Evolutionary conservation across 345 rosid species (phyloP), one percentile per base, ranked within the genome.

Genomic region (Citrus inodora): DNA sequence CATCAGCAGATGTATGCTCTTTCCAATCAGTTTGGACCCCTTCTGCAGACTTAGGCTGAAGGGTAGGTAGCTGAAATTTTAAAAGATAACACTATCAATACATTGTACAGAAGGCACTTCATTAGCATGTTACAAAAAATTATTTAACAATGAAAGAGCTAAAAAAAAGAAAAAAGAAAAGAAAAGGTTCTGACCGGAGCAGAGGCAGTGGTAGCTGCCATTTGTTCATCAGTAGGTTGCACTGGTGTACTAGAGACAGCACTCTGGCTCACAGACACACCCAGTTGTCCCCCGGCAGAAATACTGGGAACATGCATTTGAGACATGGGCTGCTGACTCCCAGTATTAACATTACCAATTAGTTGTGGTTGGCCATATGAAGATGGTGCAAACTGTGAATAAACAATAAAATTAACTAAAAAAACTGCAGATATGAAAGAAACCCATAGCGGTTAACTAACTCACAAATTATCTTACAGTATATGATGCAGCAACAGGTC

Each of bases 1-100:
- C 98, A 86, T 89, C 91, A 21, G 92, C 87, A 86, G 95, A 89
- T 32, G 84, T 79, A 84, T 96, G 99, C 85, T 94, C 98, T 77
- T 85, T 85, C 99, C 99, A 96, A 77, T 94, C 94, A 64, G 89
- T 85, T 78, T 68, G 75, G 67, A 79, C 85, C 81, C 76, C 89
- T 78, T 80, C 86, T 42, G 80, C 58, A 64, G 90, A 82, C 72
- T 82, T 86, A 71, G 83, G 88, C 81, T 85, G 89, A 75, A 80
- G 33, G 58, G 37, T 61, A 71, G 80, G 58, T 71, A 78, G 84
- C 92, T 90, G 84, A 77, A 86, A 77, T 78, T 82, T 76, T 35
- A 60, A 66, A 72, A 71, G 60, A 71, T 70, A 33, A 73, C 25
- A 55, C 6, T 11, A 75, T 53, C 38, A 78, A 40, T 32, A 74